Percentiles rank a stretch among this genome's conserved stretches.
Conservation (phyloP, 2,329 filamentous ascomycete genomes). For the Trichophaea hybrida region DNA sequence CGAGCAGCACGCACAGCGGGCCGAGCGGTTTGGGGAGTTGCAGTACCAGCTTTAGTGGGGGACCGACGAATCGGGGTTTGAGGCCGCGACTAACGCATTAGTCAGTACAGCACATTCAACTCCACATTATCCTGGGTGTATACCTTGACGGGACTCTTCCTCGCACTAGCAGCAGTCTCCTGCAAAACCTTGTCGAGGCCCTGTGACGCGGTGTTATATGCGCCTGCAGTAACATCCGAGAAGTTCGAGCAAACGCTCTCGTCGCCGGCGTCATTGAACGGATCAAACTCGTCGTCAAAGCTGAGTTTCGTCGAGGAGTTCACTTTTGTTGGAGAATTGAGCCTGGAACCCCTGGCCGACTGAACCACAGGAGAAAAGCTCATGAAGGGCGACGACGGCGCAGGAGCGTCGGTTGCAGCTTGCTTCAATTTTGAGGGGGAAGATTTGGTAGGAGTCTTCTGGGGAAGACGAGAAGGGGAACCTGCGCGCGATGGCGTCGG, state of each 20-base stretch:
- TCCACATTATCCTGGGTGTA: background rate
- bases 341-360: background rate
- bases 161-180: background rate
- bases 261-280: constrained; percentile 6
- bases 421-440: background rate
- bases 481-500: background rate
- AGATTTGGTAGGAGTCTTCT: background rate
- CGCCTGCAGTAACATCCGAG: constrained; percentile 14
- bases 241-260: constrained; percentile 21
- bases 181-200: background rate
- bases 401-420: background rate
- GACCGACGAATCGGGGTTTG: constrained; percentile 16
- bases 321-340: background rate
- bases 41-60: constrained; percentile 4
- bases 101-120: background rate
- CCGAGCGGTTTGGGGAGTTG: constrained; percentile 9
- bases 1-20: constrained; percentile 2
- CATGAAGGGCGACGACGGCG: constrained; percentile 1
- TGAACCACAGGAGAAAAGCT: background rate
- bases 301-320: background rate
- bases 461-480: background rate
- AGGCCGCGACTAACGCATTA: constrained; percentile 11
- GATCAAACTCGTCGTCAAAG: background rate
- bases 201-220: constrained; percentile 6
- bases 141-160: constrained; percentile 3